Evolutionary conservation across 345 rosid species (phyloP).

Genomic region (Dipteronia sinensis): DNA sequence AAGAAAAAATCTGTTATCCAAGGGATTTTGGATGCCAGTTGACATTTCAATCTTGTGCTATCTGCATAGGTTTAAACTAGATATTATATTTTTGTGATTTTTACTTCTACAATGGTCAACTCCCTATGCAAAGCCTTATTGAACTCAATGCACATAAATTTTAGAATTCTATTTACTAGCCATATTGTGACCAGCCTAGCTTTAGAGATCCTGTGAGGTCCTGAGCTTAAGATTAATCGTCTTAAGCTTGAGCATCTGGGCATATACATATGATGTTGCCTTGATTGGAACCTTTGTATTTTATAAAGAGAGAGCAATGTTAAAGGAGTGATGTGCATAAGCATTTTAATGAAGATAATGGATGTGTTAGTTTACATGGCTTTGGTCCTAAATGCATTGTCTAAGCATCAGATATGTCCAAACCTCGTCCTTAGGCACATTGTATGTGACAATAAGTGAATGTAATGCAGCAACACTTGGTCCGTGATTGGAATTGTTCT

Average conservation of each 20-base stretch:
- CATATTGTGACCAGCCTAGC: not conserved
- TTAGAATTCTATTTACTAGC: not conserved
- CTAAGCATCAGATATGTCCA: not conserved
- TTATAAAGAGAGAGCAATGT: not conserved
- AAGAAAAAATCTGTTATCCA: not conserved
- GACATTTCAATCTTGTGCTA: too few relatives aligned
- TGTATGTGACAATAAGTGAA: not conserved
- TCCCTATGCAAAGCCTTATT: not conserved
- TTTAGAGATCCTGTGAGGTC: not conserved
- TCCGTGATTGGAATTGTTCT: too few relatives aligned
- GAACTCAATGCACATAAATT: not conserved
- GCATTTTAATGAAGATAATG: not conserved
- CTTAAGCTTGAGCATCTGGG: not conserved
- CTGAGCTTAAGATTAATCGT: not conserved
- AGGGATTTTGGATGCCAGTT: not conserved
- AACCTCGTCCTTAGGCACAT: not conserved
- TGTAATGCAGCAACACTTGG: too few relatives aligned
- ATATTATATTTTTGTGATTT: too few relatives aligned
- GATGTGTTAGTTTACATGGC: not conserved
- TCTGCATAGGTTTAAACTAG: too few relatives aligned
- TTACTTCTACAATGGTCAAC: not conserved
- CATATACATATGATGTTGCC: not conserved
- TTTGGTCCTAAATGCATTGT: not conserved
- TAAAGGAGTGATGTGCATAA: not conserved
- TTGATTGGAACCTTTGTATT: not conserved